Base-by-base conservation (phyloP, 352 stramenopile genomes). In the Phytophthora ramorum region DNA sequence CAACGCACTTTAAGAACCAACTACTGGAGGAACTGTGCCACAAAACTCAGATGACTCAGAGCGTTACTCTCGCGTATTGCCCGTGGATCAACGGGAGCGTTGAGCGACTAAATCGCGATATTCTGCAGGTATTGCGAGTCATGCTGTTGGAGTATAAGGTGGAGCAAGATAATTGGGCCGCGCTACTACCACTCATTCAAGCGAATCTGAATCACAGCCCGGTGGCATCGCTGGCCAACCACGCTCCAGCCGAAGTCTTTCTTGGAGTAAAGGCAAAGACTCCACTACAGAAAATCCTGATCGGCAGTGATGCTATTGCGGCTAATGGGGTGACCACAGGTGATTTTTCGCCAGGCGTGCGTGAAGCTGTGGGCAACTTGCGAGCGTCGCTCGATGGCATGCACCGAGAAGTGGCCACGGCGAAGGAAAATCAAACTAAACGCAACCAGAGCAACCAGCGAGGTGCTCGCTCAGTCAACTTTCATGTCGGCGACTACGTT, bases 161-260 rank as follows among this genome's bases (percentile, higher is more conserved):
- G 10, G 17, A 45, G 14, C 38, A 66, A 32, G 47, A 52, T 5
- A 52, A 59, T 34, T 66, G 47, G 47, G 38, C 26, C 3, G 38
- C 9, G 10, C n/a, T 65, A 19, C 26, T 58, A 3, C 34, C 34
- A 16, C 34, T 40, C 8, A 40, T 40, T 16, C 34, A 58, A 20
- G 58, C 47, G 17, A 65, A 58, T 32, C 13, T 65, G n/a, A 65
- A 58, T 37, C 46, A 58, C 14, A 65, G 32, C 35, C 32, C 35
- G 3, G 56, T 63, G 24, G 4, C 20, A 14, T 64, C 35, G 0
- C 13, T 64, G 24, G 20, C 22, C 22, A 50, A 57, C 30, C 46
- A 57, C 22, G 16, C 56, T 16, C 46, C 57, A 14, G 37, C 30
- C 10, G 58, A 65, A 19, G 37, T 58, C 2, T 52, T 65, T 28